Percentiles rank a stretch among this genome's conserved stretches.
These are phyloP conservation scores for Exophiala viscosa DNA, from an alignment of 2,329 filamentous ascomycete genomes.

Conservation along the genomic window DNA sequence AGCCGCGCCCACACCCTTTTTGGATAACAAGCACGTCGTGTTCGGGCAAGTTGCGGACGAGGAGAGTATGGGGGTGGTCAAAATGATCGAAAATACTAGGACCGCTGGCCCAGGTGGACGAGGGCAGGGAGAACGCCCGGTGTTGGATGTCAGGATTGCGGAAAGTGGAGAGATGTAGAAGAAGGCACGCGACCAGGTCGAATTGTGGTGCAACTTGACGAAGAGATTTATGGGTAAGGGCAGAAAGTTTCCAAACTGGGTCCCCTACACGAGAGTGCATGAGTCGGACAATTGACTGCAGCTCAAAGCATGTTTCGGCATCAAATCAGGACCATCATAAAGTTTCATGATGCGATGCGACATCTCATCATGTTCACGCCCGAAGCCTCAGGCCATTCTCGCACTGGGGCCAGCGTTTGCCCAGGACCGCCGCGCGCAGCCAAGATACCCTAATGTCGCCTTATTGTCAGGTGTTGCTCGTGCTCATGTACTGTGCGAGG, in stretches of 20 bases:
- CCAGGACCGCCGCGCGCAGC: too few relatives aligned
- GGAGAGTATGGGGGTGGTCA: conserved; percentile 77
- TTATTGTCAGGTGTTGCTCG: too few relatives aligned
- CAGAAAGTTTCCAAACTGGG: background rate
- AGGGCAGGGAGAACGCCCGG: conserved; percentile 63
- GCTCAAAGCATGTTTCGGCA: too few relatives aligned
- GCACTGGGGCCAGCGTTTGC: too few relatives aligned
- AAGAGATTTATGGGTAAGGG: background rate
- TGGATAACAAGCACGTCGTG: conserved; percentile 92
- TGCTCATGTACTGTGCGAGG: too few relatives aligned
- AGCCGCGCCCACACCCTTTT: conserved; percentile 76
- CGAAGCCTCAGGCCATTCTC: too few relatives aligned
- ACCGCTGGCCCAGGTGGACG: conserved; percentile 56
- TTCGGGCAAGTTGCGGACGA: conserved; percentile 80
- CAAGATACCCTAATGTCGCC: too few relatives aligned
- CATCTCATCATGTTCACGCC: too few relatives aligned
- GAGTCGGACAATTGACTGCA: too few relatives aligned
- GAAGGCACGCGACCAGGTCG: background rate
- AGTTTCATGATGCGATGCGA: too few relatives aligned
- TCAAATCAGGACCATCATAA: too few relatives aligned
- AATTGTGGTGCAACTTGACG: background rate
- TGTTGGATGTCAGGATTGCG: conserved; percentile 75
- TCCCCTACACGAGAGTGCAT: background rate
- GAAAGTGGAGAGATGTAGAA: conserved; percentile 89
- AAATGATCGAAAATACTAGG: conserved; percentile 87